Evolutionary conservation across 352 stramenopile genomes (phyloP).

Genomic region (Phytophthora idaei): DNA sequence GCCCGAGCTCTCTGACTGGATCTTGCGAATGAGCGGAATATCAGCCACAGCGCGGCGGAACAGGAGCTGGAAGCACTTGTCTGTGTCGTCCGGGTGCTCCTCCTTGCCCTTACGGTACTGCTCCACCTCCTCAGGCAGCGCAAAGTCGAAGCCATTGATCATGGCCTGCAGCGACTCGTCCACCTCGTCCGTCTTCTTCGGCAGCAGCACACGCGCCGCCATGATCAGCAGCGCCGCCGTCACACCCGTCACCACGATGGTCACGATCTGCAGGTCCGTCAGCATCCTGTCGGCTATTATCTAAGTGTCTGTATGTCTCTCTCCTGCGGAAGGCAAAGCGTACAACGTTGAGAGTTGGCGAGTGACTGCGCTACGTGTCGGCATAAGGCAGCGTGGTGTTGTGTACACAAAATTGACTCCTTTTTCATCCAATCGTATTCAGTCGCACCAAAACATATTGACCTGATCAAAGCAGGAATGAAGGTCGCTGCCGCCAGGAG

Average conservation of each 20-base stretch:
- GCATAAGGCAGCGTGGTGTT: slow-evolving; percentile 17
- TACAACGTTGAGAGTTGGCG: slow-evolving; percentile 17
- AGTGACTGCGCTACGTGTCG: slow-evolving; percentile 46
- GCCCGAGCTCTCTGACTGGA: slow-evolving; percentile 83
- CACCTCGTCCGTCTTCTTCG: slow-evolving; percentile 70
- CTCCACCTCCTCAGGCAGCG: slow-evolving; percentile 80
- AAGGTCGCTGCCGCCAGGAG: slow-evolving; percentile 1
- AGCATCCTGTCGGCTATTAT: slow-evolving; percentile 44
- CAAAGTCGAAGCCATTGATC: slow-evolving; percentile 91
- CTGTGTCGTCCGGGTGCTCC: slow-evolving; percentile 66
- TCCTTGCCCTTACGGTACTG: slow-evolving; percentile 75
- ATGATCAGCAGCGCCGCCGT: slow-evolving; percentile 64
- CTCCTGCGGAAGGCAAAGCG: not conserved
- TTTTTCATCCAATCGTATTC: slow-evolving; percentile 21
- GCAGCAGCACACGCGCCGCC: slow-evolving; percentile 71
- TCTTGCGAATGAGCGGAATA: slow-evolving; percentile 88
- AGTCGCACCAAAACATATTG: slow-evolving; percentile 11
- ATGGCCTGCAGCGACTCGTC: slow-evolving; percentile 86
- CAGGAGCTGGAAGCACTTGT: slow-evolving; percentile 80
- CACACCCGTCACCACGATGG: slow-evolving; percentile 60
- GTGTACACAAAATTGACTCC: not conserved
- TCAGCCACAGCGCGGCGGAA: slow-evolving; percentile 85
- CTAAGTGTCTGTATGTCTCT: slow-evolving; percentile 12
- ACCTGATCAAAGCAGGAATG: slow-evolving; percentile 3
- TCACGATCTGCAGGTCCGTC: slow-evolving; percentile 79